Conservation (phyloP, 768 basidiomycete species). For the Candolleomyces efflorescens region DNA sequence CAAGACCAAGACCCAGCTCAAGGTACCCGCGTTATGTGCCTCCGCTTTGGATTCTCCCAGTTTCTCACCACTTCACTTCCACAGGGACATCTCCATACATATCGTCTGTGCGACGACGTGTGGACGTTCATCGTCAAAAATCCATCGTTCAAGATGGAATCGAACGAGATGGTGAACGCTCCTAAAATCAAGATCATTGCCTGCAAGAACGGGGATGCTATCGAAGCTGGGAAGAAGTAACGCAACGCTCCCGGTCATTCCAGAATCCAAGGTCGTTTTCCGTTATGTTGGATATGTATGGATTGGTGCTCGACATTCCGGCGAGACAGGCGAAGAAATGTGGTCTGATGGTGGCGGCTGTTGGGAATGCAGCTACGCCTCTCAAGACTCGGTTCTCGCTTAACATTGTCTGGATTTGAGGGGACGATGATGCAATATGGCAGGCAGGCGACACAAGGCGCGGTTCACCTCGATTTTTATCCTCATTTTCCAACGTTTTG, state of each 20-base stretch:
- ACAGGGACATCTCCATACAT: constrained; percentile 85
- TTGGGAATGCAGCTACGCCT: neutral
- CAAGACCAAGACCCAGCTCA: constrained; percentile 91
- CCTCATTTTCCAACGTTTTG: too few species aligned
- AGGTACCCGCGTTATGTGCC: constrained; percentile 47
- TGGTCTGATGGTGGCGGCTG: neutral
- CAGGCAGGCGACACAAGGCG: too few species aligned
- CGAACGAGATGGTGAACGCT: constrained; percentile 69
- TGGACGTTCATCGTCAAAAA: constrained; percentile 99
- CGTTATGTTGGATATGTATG: too few species aligned
- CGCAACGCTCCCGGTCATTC: neutral
- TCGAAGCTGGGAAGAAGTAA: constrained; percentile 78
- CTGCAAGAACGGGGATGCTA: constrained; percentile 92
- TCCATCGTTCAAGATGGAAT: constrained; percentile 94
- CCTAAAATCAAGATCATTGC: constrained; percentile 95
- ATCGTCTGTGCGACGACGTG: constrained; percentile 91
- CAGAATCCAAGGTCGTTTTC: neutral
- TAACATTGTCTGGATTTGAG: neutral
- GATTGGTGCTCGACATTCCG: neutral
- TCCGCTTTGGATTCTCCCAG: neutral
- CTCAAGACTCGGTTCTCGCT: neutral
- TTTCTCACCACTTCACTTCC: neutral
- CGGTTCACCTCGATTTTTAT: too few species aligned
- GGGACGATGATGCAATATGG: too few species aligned
- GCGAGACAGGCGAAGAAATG: neutral